Percentiles rank a stretch among this genome's conserved stretches.
Conservation (phyloP, 225 moss, liverwort and hornwort species). For the Anthoceros angustus region DNA sequence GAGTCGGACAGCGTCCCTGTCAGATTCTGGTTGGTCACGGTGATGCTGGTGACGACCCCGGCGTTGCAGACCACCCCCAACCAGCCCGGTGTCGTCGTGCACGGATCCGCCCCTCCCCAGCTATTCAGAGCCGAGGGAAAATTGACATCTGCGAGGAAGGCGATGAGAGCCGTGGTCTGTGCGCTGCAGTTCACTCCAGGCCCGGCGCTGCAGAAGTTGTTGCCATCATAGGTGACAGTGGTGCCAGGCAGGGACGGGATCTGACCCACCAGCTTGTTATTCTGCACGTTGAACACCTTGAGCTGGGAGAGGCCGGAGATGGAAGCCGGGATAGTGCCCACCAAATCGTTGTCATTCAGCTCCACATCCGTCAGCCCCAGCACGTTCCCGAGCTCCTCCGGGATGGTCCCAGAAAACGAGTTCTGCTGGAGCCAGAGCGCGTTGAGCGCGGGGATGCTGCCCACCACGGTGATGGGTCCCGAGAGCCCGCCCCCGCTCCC, state of each 20-base stretch:
- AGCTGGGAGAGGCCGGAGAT: conserved; percentile 28
- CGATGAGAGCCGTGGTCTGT: conserved; percentile 44
- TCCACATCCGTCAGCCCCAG: conserved; percentile 34
- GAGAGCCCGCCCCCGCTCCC: conserved; percentile 18
- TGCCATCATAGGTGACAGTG: conserved; percentile 8
- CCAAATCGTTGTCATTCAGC: conserved; percentile 60
- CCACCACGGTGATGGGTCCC: conserved; percentile 44
- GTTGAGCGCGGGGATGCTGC: conserved; percentile 44
- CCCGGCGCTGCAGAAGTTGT: conserved; percentile 29
- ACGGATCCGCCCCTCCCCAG: conserved; percentile 56
- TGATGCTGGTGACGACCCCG: conserved; percentile 20
- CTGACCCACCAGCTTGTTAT: conserved; percentile 46
- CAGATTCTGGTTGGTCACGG: conserved; percentile 28
- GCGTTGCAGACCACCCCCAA: conserved; percentile 37
- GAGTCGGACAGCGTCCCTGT: conserved; percentile 42
- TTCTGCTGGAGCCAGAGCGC: conserved; percentile 70
- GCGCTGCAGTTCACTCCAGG: conserved; percentile 27
- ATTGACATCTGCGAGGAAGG: conserved; percentile 37
- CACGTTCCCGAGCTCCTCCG: conserved; percentile 37
- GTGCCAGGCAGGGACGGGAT: conserved; percentile 20
- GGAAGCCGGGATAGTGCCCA: conserved; percentile 45
- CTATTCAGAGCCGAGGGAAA: conserved; percentile 29
- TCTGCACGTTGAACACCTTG: conserved; percentile 21
- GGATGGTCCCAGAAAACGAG: conserved; percentile 52
- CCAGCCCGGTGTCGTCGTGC: conserved; percentile 25